Conservation (phyloP, 202 grass and related monocot genomes). For the Setaria italica region DNA sequence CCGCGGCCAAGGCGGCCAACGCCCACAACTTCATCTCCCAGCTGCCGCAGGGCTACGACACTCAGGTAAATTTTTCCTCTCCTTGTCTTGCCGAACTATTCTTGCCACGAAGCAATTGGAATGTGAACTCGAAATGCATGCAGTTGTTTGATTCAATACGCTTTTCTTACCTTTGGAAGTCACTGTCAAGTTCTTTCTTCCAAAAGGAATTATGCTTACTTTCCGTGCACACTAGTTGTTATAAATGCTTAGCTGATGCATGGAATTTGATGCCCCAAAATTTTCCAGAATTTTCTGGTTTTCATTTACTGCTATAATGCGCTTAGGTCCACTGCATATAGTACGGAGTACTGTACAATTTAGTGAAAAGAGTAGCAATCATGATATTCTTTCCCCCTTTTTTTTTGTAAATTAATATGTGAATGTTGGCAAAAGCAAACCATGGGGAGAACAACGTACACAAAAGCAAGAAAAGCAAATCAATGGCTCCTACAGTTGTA, state of each 20-base stretch:
- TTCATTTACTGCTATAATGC: neutral
- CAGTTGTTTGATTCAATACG: neutral
- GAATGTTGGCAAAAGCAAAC: neutral
- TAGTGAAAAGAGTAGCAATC: neutral
- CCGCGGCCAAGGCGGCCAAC: constrained; percentile 79
- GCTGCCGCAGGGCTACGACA: constrained; percentile 89
- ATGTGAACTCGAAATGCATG: neutral
- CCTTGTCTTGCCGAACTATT: neutral
- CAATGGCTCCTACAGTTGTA: neutral
- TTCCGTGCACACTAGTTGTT: neutral
- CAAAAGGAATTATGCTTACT: neutral
- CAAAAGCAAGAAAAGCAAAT: neutral
- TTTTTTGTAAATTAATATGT: constrained; percentile 3
- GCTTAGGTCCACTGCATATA: neutral
- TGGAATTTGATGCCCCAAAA: neutral
- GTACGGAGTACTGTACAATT: constrained; percentile 9
- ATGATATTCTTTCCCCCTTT: neutral
- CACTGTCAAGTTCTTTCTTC: neutral
- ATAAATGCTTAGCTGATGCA: neutral
- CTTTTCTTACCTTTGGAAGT: constrained; percentile 34
- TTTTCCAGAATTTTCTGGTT: neutral
- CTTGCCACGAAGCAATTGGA: neutral
- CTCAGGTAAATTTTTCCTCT: constrained; percentile 52
- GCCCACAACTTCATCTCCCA: constrained; percentile 99
- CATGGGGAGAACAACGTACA: neutral